Conservation (phyloP, 2,329 filamentous ascomycete species). For the Lachnellula cervina region DNA sequence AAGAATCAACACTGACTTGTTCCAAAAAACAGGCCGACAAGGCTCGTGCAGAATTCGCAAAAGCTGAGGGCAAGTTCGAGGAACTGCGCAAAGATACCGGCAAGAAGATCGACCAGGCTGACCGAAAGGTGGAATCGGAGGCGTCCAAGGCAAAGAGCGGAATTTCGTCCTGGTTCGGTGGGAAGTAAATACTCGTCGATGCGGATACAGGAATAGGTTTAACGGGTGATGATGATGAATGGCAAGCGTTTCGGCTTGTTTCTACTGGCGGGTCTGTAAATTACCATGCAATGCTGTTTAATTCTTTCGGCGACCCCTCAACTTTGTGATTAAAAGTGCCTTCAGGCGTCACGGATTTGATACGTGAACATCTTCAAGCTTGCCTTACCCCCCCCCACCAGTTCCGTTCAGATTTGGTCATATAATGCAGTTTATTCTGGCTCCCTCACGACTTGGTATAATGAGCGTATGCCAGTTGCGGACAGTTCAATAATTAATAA, state of each 20-base stretch:
- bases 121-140: slow-evolving; percentile 74
- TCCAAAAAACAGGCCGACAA: slow-evolving; percentile 48
- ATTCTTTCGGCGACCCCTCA: too few relatives aligned
- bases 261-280: too few relatives aligned
- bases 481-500: too few relatives aligned
- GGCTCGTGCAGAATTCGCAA: slow-evolving; percentile 57
- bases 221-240: neutral
- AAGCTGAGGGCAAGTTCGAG: slow-evolving; percentile 57
- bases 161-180: slow-evolving; percentile 81
- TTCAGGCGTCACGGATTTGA: too few relatives aligned
- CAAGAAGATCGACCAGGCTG: slow-evolving; percentile 75
- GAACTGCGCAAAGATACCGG: slow-evolving; percentile 58
- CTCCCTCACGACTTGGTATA: too few relatives aligned
- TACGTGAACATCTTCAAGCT: too few relatives aligned
- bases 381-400: too few relatives aligned
- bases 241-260: neutral
- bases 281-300: too few relatives aligned
- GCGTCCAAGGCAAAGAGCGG: slow-evolving; percentile 79
- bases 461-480: too few relatives aligned
- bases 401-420: too few relatives aligned
- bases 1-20: slow-evolving; percentile 5
- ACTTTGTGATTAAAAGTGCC: too few relatives aligned
- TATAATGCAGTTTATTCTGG: too few relatives aligned
- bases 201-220: neutral
- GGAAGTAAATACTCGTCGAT: slow-evolving; percentile 38